phyloP scores from a whole-genome alignment of 192 early-diverging fungal genomes.

The Lobosporangium transversale region DNA sequence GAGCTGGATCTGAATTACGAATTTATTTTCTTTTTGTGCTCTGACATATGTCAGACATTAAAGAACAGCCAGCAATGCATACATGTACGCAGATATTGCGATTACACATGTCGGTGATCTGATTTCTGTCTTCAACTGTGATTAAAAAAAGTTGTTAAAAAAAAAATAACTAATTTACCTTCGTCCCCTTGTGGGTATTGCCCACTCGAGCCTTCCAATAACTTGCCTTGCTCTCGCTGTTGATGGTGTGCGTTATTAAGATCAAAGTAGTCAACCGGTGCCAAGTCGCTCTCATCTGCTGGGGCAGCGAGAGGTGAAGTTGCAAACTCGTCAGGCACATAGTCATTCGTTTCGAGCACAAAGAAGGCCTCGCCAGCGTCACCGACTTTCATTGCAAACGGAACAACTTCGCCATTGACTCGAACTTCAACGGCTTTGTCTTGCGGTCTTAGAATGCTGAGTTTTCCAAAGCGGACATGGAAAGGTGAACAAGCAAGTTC shows the following conservation, averaged over 20 bases:
- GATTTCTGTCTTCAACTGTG: too few relatives aligned
- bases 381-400: conserved; percentile 95
- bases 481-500: conserved; percentile 93
- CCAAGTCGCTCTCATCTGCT: conserved; percentile 30
- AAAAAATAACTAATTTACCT: conserved; percentile 13
- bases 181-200: conserved; percentile 24
- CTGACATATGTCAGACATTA: conserved; percentile 47
- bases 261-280: conserved; percentile 50
- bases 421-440: conserved; percentile 92
- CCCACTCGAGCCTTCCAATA: neutral
- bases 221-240: conserved; percentile 5
- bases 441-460: conserved; percentile 88
- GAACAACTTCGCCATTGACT: conserved; percentile 81
- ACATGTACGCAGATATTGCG: neutral
- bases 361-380: conserved; percentile 99
- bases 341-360: conserved; percentile 91
- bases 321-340: conserved; percentile 91
- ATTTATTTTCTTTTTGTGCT: conserved; percentile 4
- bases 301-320: conserved; percentile 90
- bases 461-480: conserved; percentile 98
- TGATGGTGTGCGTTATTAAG: conserved; percentile 22
- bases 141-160: conserved; percentile 7
- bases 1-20: conserved; percentile 41
- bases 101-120: too few relatives aligned
- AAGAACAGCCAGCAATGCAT: neutral